A percentile compares a stretch with the other conserved stretches of the same genome.
phyloP scores from a whole-genome alignment of 371 early-diverging fungal genomes.

The Mucor ambiguus region DNA sequence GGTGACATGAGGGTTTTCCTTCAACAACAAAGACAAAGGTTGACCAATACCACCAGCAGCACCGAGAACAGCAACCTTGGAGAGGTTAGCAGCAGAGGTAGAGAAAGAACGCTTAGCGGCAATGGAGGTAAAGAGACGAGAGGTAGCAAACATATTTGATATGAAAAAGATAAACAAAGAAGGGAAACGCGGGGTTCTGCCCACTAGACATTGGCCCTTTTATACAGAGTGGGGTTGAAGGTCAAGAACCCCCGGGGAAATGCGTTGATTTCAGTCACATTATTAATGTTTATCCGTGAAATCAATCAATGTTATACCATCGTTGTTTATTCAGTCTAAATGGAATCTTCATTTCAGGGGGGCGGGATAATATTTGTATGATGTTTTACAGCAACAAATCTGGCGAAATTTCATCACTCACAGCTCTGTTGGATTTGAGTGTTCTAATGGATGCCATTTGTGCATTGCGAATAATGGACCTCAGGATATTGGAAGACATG shows the following conservation, averaged over 20 bases:
- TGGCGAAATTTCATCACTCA: constrained; percentile 24
- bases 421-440: constrained; percentile 40
- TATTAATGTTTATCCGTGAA: constrained; percentile 12
- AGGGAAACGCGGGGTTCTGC: constrained; percentile 21
- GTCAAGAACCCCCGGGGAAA: constrained; percentile 7
- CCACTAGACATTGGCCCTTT: neutral
- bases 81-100: constrained; percentile 66
- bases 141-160: constrained; percentile 52
- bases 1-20: constrained; percentile 80
- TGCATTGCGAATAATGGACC: constrained; percentile 28
- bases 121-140: constrained; percentile 50
- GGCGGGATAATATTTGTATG: neutral
- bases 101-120: constrained; percentile 72
- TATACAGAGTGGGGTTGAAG: neutral
- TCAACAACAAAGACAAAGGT: constrained; percentile 87
- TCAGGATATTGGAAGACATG: constrained; percentile 13
- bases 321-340: neutral
- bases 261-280: constrained; percentile 12
- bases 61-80: constrained; percentile 84
- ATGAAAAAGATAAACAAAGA: constrained; percentile 18
- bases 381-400: constrained; percentile 11
- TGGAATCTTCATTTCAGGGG: constrained; percentile 4
- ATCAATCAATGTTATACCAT: neutral
- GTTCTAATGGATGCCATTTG: constrained; percentile 44
- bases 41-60: constrained; percentile 95